These are phyloP conservation scores for Candida ulmi DNA, from an alignment of 805 yeast genomes.

Conservation along the genomic window DNA sequence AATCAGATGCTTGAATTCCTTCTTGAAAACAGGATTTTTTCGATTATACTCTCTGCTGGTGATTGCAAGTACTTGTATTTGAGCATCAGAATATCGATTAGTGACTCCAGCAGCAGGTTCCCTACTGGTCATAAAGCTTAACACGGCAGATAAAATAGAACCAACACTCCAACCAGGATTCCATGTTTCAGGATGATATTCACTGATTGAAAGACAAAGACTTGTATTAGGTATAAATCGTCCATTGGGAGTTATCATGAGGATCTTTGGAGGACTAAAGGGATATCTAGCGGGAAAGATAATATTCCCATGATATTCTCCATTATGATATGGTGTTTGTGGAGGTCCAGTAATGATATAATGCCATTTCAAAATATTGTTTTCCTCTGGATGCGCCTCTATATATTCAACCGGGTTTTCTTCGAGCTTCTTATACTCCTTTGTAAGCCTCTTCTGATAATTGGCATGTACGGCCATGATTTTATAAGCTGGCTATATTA, in stretches of 20 bases:
- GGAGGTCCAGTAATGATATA: conserved; percentile 89
- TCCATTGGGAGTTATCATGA: conserved; percentile 87
- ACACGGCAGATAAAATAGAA: conserved; percentile 77
- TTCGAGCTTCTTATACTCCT: conserved; percentile 72
- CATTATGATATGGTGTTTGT: conserved; percentile 76
- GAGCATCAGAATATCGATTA: conserved; percentile 57
- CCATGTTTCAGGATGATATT: conserved; percentile 91
- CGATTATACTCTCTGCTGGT: conserved; percentile 54
- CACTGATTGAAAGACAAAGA: conserved; percentile 82
- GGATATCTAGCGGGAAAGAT: conserved; percentile 81
- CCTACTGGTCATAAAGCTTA: conserved; percentile 85
- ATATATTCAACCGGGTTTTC: conserved; percentile 81
- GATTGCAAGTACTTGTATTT: conserved; percentile 49
- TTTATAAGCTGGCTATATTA: too few relatives aligned
- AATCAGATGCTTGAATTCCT: conserved; percentile 47
- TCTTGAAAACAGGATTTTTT: conserved; percentile 48
- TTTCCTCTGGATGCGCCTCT: conserved; percentile 77
- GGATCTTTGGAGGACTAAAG: conserved; percentile 81
- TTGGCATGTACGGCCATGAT: too few relatives aligned
- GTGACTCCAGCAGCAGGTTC: conserved; percentile 85
- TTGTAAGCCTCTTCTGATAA: conserved; percentile 48
- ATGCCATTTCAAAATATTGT: conserved; percentile 88
- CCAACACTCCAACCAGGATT: conserved; percentile 93
- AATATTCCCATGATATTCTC: conserved; percentile 84
- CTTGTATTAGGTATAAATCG: conserved; percentile 71